Conservation (phyloP, 495 filamentous ascomycete species). For the Talaromyces proteolyticus region DNA sequence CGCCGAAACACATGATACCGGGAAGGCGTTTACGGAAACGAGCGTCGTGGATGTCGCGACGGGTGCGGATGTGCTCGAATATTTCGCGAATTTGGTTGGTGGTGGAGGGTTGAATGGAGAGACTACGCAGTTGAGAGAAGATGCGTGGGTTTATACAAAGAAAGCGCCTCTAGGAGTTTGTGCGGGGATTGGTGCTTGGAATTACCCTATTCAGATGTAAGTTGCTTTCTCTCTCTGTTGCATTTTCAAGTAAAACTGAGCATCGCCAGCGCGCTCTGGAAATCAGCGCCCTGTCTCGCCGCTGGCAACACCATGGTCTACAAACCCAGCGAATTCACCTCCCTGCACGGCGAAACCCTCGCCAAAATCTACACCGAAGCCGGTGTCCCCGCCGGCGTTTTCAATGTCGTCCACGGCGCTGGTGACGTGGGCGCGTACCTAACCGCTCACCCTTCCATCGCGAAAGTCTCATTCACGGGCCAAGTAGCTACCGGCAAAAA, state of each 20-base stretch:
- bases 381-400: slow-evolving; percentile 71
- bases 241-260: not conserved
- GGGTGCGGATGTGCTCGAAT: slow-evolving; percentile 71
- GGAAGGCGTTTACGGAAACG: slow-evolving; percentile 70
- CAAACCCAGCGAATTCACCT: slow-evolving; percentile 78
- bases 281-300: slow-evolving; percentile 73
- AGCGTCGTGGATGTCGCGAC: slow-evolving; percentile 69
- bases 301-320: slow-evolving; percentile 86
- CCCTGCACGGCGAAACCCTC: slow-evolving; percentile 62
- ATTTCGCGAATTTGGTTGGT: slow-evolving; percentile 66
- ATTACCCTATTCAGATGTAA: slow-evolving; percentile 79
- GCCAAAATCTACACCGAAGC: slow-evolving; percentile 67
- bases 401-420: slow-evolving; percentile 73
- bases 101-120: slow-evolving; percentile 66
- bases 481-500: slow-evolving; percentile 72
- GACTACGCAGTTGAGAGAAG: slow-evolving; percentile 58
- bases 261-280: slow-evolving; percentile 62
- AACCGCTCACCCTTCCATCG: slow-evolving; percentile 59
- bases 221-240: slow-evolving; percentile 5
- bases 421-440: slow-evolving; percentile 67
- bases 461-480: slow-evolving; percentile 81
- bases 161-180: slow-evolving; percentile 73
- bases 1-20: slow-evolving; percentile 66
- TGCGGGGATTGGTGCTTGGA: slow-evolving; percentile 78
- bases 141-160: slow-evolving; percentile 69